Evolutionary conservation across 1,284 basidiomycete genomes (phyloP).

Genomic region (Uromyces viciae-fabae): DNA sequence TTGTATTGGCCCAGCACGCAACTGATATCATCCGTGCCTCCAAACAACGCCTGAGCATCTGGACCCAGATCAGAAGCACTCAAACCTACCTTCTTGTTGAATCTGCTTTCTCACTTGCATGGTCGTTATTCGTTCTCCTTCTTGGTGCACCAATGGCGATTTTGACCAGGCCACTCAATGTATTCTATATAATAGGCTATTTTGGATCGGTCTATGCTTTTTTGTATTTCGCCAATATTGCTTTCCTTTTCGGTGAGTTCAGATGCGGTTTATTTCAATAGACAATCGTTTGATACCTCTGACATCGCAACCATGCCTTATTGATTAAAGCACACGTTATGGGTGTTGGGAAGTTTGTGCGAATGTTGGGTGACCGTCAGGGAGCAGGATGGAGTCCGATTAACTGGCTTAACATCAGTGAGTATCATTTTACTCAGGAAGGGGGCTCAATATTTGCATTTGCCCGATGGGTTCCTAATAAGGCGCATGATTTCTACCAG

Average conservation of each 20-base stretch:
- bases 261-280: neutral
- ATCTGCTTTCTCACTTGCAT: constrained; percentile 7
- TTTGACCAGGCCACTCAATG: constrained; percentile 32
- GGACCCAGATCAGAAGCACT: neutral
- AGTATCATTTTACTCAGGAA: neutral
- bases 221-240: constrained; percentile 25
- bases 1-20: constrained; percentile 28
- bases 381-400: constrained; percentile 35
- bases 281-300: neutral
- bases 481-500: neutral
- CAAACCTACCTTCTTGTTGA: constrained; percentile 16
- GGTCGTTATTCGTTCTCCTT: constrained; percentile 11
- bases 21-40: constrained; percentile 16
- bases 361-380: constrained; percentile 19
- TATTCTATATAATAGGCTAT: constrained; percentile 19
- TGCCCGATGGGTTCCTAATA: too few relatives aligned
- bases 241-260: constrained; percentile 30
- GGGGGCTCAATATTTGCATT: too few relatives aligned
- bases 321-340: neutral
- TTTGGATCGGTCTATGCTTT: constrained; percentile 22
- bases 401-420: constrained; percentile 42
- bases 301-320: too few relatives aligned
- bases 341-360: constrained; percentile 28
- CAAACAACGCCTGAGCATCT: constrained; percentile 5
- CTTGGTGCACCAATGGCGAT: constrained; percentile 11